A percentile compares a stretch with the other conserved stretches of the same genome.
Conservation (phyloP, 2,329 filamentous ascomycete genomes). For the Endocalyx cinctus region DNA sequence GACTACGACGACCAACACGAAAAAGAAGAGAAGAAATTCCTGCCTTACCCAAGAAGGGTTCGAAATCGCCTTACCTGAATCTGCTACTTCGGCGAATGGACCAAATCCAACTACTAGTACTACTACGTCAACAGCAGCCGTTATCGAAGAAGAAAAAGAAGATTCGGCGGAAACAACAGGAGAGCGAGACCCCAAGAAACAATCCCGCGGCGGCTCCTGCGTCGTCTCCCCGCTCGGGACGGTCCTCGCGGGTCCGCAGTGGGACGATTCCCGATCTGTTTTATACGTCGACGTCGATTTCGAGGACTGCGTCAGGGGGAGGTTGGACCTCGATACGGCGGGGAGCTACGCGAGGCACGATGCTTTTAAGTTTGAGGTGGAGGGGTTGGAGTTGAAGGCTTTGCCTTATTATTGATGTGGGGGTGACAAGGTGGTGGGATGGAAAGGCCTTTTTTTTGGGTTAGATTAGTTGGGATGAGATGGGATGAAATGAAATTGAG, state of each 20-base stretch:
- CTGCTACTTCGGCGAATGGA: constrained; percentile 4
- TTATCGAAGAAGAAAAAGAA: constrained; percentile 15
- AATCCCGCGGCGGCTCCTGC: constrained; percentile 73
- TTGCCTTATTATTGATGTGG: background rate
- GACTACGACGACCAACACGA: background rate
- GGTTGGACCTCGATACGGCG: constrained; percentile 77
- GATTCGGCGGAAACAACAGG: constrained; percentile 10
- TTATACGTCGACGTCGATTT: constrained; percentile 75
- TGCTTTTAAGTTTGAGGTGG: background rate
- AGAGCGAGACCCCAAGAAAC: constrained; percentile 14
- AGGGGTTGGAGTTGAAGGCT: background rate
- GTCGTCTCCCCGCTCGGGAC: constrained; percentile 77
- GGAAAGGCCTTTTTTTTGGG: background rate
- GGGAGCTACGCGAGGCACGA: constrained; percentile 77
- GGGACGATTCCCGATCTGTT: constrained; percentile 70
- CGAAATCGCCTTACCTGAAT: constrained; percentile 39
- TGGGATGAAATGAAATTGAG: background rate
- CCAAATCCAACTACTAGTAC: constrained; percentile 46
- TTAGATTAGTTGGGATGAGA: background rate
- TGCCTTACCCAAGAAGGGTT: constrained; percentile 42
- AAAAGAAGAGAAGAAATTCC: constrained; percentile 31
- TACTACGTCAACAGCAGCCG: constrained; percentile 35
- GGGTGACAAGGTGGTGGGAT: background rate
- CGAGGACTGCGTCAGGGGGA: constrained; percentile 77
- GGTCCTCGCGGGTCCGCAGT: constrained; percentile 75